These are phyloP conservation scores for Colletotrichum tabaci DNA, from an alignment of 2,329 filamentous ascomycete species.

Conservation along the genomic window DNA sequence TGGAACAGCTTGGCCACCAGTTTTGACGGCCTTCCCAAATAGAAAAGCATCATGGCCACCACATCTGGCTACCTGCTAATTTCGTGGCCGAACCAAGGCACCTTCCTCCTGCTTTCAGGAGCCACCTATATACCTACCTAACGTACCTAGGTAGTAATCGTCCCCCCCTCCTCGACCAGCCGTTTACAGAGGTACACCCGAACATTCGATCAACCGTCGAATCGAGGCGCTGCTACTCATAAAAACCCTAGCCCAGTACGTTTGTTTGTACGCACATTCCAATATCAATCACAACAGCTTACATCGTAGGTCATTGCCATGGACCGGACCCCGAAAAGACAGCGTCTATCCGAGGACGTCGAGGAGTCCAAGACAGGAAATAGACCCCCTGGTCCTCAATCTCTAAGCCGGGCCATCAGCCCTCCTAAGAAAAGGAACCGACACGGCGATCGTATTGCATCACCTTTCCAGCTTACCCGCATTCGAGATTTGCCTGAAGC, in stretches of 20 bases:
- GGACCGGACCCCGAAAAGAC: slow-evolving; percentile 52
- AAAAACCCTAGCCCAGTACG: neutral
- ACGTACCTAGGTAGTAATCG: no score
- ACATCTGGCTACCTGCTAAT: neutral
- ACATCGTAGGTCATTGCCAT: slow-evolving; percentile 43
- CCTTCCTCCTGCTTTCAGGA: neutral
- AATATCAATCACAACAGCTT: neutral
- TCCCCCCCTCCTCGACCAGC: no score
- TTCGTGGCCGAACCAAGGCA: neutral
- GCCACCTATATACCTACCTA: no score
- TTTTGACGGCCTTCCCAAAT: neutral
- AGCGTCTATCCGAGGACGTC: slow-evolving; percentile 38
- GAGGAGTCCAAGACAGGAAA: neutral
- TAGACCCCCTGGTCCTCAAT: slow-evolving; percentile 41
- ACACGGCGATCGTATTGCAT: slow-evolving; percentile 57
- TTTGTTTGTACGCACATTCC: neutral
- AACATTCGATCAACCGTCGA: no score
- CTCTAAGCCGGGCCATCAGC: slow-evolving; percentile 60
- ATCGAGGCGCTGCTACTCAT: no score
- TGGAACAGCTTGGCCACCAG: no score
- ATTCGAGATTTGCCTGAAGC: slow-evolving; percentile 74
- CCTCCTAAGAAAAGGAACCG: slow-evolving; percentile 58
- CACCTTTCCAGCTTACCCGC: slow-evolving; percentile 80
- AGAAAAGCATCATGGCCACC: neutral
- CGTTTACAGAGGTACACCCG: no score